Percentiles rank a stretch among this genome's conserved stretches.
These are phyloP conservation scores for Castanopsis chinensis DNA, from an alignment of 306 rosid genomes.

Conservation along the genomic window DNA sequence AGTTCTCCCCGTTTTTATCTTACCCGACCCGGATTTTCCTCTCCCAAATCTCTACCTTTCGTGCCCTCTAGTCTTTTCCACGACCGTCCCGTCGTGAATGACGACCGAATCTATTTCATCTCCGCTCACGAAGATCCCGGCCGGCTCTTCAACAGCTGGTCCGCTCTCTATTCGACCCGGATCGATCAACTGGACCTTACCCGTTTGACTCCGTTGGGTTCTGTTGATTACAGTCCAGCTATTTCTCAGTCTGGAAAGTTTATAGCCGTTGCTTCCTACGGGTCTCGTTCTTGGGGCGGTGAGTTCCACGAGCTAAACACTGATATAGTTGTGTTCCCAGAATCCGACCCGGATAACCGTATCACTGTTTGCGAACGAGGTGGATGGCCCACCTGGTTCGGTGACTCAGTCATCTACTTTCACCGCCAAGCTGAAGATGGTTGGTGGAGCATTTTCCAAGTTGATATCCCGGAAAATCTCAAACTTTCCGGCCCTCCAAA, in stretches of 20 bases:
- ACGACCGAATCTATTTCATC: constrained; percentile 51
- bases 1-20: constrained; percentile 50
- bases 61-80: constrained; percentile 44
- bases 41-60: constrained; percentile 30
- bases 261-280: constrained; percentile 76
- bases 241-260: constrained; percentile 53
- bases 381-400: constrained; percentile 93
- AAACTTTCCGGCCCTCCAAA: constrained; percentile 1
- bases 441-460: constrained; percentile 83
- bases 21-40: constrained; percentile 29
- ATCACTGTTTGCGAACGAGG: constrained; percentile 46
- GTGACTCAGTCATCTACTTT: constrained; percentile 57
- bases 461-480: constrained; percentile 29
- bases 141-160: constrained; percentile 40
- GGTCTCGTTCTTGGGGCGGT: constrained; percentile 63
- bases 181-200: constrained; percentile 9
- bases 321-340: constrained; percentile 50
- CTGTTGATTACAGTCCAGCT: constrained; percentile 70
- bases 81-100: constrained; percentile 60
- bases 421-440: constrained; percentile 67
- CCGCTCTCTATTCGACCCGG: constrained; percentile 54
- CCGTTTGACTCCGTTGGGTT: constrained; percentile 53
- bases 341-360: constrained; percentile 34
- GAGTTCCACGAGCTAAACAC: constrained; percentile 63
- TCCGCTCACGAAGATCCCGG: constrained; percentile 59